Base-by-base conservation (phyloP, 345 rosid genomes). In the Arabis alpina region DNA sequence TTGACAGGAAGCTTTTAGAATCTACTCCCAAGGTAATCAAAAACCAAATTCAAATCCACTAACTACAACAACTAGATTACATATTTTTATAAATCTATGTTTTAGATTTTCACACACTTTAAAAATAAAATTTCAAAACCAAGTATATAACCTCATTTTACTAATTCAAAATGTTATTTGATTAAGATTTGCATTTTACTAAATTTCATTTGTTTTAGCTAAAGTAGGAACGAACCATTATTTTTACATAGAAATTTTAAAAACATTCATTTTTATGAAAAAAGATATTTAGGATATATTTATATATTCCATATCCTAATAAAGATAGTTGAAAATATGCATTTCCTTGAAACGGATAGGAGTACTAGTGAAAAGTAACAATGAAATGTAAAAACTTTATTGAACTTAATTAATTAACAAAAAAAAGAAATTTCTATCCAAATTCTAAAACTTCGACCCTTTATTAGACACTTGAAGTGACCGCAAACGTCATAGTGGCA, bases 401-500 rank as follows among this genome's bases (percentile, higher is more conserved):
- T 34, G 37, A 34, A 34, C 37, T 34, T 28, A 19, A 19, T 27
- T 27, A 27, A 27, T 27, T 28, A 34, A 34, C 40, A 36, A 32
- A 36, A 36, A 36, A 36, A 39, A 58, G 13, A 23, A 0, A 11
- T 24, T 12, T 24, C 13, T 7, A 9, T 8, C 6, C n/a, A 39
- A 49, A 19, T 6, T 4, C 52, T 71, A 63, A 72, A 12, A 4
- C 4, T 57, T 50, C 10, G 43, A 19, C 27, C 32, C 45, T 51
- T 8, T n/a, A 28, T 4, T 14, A 74, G 77, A 8, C 72, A 58
- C 61, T 75, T 10, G 36, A 68, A 16, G 64, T 68, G 27, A 85
- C 62, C 15, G 90, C 91, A 1, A 72, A 93, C 64, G 82, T 88
- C 3, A 79, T 90, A 50, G 97, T 93, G 64, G 88, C 97, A 0